A percentile compares a stretch with the other conserved stretches of the same genome.
These are phyloP conservation scores for Tieghemostelium lacteum DNA, from an alignment of 78 protist genomes.

Conservation along the genomic window DNA sequence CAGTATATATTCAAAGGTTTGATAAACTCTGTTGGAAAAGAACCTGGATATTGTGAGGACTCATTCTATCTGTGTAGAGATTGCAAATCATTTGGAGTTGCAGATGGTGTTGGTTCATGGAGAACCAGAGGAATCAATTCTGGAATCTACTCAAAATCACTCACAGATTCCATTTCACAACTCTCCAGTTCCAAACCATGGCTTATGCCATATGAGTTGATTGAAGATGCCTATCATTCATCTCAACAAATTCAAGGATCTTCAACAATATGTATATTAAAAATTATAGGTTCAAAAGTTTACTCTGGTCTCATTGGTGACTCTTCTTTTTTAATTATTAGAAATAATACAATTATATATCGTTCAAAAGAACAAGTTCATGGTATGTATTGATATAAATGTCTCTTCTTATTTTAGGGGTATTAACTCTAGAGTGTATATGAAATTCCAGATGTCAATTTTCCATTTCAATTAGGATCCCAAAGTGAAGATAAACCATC, in stretches of 20 bases:
- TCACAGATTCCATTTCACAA: conserved; percentile 15
- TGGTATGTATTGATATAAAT: conserved; percentile 28
- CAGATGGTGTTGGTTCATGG: conserved; percentile 78
- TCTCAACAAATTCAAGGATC: conserved; percentile 29
- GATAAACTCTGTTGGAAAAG: conserved; percentile 67
- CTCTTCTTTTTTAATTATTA: conserved; percentile 43
- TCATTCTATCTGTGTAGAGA: conserved; percentile 38
- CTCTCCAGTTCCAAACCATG: background rate
- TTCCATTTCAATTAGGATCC: conserved; percentile 72
- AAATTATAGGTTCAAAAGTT: conserved; percentile 38
- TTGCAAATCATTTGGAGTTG: conserved; percentile 64
- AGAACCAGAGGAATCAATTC: conserved; percentile 36
- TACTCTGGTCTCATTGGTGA: conserved; percentile 66
- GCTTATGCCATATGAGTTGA: conserved; percentile 42
- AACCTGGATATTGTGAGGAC: conserved; percentile 42
- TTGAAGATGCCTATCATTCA: conserved; percentile 18
- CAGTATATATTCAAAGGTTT: conserved; percentile 49
- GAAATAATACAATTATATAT: conserved; percentile 39
- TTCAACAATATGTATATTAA: conserved; percentile 70
- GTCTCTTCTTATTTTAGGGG: no score
- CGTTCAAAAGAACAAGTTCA: conserved; percentile 68
- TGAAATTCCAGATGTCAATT: no score
- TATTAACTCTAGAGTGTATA: no score
- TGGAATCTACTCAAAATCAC: conserved; percentile 29
- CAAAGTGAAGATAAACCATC: conserved; percentile 33